Percentiles rank a stretch among this genome's conserved stretches.
Conservation (phyloP, 495 filamentous ascomycete genomes). For the Sabuloglossum arenarium region DNA sequence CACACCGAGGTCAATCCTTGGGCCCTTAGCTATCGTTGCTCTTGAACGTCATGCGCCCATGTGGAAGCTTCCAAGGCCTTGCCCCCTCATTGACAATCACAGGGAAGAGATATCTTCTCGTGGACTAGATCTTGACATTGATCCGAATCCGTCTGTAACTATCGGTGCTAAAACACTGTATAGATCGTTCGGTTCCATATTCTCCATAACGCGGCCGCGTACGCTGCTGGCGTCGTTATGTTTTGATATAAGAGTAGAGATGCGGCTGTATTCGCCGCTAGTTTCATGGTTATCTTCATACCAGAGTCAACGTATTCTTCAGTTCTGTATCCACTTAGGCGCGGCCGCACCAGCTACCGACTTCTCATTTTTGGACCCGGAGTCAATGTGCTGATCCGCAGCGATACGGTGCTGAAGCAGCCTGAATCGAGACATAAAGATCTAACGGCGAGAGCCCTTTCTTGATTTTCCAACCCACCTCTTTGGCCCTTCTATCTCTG, state of each 20-base stretch:
- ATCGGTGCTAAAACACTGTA: not conserved
- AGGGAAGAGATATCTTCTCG: not conserved
- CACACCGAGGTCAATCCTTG: not conserved
- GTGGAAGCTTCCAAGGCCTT: not conserved
- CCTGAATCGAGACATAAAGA: not conserved
- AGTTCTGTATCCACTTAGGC: too few relatives aligned
- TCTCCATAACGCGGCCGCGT: too few relatives aligned
- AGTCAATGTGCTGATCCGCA: not conserved
- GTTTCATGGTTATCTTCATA: not conserved
- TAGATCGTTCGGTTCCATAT: not conserved
- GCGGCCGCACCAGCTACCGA: too few relatives aligned
- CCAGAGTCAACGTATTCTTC: not conserved
- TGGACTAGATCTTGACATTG: not conserved
- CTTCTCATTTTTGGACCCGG: too few relatives aligned
- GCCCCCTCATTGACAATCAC: not conserved
- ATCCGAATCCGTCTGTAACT: not conserved
- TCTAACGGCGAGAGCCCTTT: not conserved
- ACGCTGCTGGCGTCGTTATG: too few relatives aligned
- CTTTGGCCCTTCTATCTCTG: conserved; percentile 35
- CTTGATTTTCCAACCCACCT: not conserved
- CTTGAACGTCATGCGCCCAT: not conserved
- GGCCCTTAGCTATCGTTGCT: not conserved
- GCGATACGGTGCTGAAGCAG: not conserved
- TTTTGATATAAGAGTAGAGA: too few relatives aligned
- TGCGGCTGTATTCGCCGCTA: too few relatives aligned